Evolutionary conservation across 2,329 filamentous ascomycete genomes (phyloP).

Genomic region (Microsporum audouinii): DNA sequence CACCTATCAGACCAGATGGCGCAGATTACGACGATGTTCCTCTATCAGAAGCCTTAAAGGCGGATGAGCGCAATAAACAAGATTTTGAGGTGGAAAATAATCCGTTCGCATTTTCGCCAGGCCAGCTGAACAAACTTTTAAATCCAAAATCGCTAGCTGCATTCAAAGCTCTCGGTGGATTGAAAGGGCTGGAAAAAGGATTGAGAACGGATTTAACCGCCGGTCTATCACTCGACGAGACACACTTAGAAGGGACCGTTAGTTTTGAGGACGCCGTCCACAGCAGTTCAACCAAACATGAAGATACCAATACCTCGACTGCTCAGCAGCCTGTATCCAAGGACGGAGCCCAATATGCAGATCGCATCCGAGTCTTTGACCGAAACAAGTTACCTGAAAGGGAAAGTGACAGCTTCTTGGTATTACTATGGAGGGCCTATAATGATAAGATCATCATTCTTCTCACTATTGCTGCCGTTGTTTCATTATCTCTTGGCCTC

Average conservation of each 20-base stretch:
- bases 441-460: conserved; percentile 64
- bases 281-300: conserved; percentile 13
- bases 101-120: conserved; percentile 67
- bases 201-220: conserved; percentile 59
- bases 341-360: conserved; percentile 34
- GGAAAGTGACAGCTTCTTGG: conserved; percentile 50
- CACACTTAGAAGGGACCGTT: conserved; percentile 50
- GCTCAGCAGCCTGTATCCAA: background rate
- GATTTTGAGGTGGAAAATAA: conserved; percentile 70
- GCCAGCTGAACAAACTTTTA: conserved; percentile 74
- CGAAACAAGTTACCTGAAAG: conserved; percentile 53
- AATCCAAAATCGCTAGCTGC: conserved; percentile 80
- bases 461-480: conserved; percentile 54
- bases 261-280: conserved; percentile 59
- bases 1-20: conserved; percentile 12
- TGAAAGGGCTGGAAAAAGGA: conserved; percentile 67
- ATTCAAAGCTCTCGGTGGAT: conserved; percentile 68
- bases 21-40: conserved; percentile 29
- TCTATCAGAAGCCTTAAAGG: conserved; percentile 52
- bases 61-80: conserved; percentile 62
- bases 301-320: conserved; percentile 6
- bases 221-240: conserved; percentile 69
- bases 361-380: conserved; percentile 50
- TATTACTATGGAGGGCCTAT: conserved; percentile 56
- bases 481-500: conserved; percentile 58